These are phyloP conservation scores for Trichoderma pleuroti DNA, from an alignment of 2,329 filamentous ascomycete genomes.

Conservation along the genomic window DNA sequence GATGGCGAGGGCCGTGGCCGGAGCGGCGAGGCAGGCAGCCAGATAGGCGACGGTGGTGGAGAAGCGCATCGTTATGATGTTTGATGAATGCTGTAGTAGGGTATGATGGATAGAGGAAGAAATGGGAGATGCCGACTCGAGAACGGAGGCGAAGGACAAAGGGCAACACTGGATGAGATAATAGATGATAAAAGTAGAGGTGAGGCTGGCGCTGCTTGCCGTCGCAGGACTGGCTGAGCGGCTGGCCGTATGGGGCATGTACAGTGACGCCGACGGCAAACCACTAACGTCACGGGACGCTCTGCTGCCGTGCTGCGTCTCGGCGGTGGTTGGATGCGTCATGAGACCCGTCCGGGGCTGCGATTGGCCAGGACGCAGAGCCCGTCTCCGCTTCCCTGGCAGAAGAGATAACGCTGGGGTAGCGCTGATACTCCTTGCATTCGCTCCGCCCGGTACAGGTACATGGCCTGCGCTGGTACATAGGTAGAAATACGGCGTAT, in stretches of 20 bases:
- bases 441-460: background rate
- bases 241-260: background rate
- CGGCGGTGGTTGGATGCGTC: constrained; percentile 33
- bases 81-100: background rate
- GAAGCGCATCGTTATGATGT: constrained; percentile 33
- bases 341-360: constrained; percentile 19
- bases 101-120: background rate
- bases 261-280: constrained; percentile 10
- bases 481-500: background rate
- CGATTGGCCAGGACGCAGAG: background rate
- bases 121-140: background rate
- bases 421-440: constrained; percentile 8
- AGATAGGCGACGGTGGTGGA: constrained; percentile 44
- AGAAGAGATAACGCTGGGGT: constrained; percentile 1
- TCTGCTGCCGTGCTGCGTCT: constrained; percentile 8
- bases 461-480: background rate
- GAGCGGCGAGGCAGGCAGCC: constrained; percentile 40
- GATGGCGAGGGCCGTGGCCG: constrained; percentile 45
- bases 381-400: background rate
- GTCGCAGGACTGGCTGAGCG: background rate
- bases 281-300: constrained; percentile 18
- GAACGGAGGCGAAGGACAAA: background rate
- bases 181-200: background rate
- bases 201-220: constrained; percentile 14
- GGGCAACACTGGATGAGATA: background rate